Conservation (phyloP, 495 filamentous ascomycete species). For the Penicillium antarcticum region DNA sequence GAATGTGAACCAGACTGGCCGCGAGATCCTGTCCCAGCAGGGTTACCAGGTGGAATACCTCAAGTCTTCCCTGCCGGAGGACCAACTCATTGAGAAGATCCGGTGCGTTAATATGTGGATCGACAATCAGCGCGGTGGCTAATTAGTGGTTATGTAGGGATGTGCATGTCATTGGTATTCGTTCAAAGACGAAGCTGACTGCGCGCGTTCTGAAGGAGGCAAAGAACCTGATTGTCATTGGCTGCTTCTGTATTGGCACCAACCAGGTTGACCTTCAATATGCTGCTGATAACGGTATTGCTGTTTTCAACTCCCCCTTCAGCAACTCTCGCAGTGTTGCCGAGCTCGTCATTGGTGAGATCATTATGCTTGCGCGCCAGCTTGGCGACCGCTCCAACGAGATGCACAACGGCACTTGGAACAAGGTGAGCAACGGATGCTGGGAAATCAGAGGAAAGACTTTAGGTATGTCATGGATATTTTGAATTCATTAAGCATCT, state of each 20-base stretch:
- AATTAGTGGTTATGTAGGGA: constrained; percentile 51
- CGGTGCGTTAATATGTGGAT: constrained; percentile 51
- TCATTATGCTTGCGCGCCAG: constrained; percentile 88
- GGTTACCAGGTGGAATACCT: constrained; percentile 95
- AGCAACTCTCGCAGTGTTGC: constrained; percentile 97
- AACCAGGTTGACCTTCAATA: constrained; percentile 96
- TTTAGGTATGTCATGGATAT: constrained; percentile 54
- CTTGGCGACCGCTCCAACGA: constrained; percentile 91
- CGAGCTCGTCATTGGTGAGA: constrained; percentile 90
- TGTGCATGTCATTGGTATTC: constrained; percentile 96
- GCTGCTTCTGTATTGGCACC: constrained; percentile 99
- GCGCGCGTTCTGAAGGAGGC: constrained; percentile 82
- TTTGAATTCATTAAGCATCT: neutral
- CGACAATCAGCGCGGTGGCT: neutral
- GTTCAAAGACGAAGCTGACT: constrained; percentile 94
- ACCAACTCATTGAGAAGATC: constrained; percentile 95
- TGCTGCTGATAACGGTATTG: constrained; percentile 87
- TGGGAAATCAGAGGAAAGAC: constrained; percentile 99
- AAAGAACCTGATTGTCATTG: constrained; percentile 90
- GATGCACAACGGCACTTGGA: constrained; percentile 94
- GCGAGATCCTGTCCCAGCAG: constrained; percentile 74
- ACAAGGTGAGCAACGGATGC: constrained; percentile 93
- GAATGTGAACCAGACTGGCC: constrained; percentile 90
- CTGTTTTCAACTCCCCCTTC: constrained; percentile 99
- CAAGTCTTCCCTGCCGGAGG: constrained; percentile 86